Conservation (phyloP, 768 basidiomycete genomes). For the Boletales sp. region DNA sequence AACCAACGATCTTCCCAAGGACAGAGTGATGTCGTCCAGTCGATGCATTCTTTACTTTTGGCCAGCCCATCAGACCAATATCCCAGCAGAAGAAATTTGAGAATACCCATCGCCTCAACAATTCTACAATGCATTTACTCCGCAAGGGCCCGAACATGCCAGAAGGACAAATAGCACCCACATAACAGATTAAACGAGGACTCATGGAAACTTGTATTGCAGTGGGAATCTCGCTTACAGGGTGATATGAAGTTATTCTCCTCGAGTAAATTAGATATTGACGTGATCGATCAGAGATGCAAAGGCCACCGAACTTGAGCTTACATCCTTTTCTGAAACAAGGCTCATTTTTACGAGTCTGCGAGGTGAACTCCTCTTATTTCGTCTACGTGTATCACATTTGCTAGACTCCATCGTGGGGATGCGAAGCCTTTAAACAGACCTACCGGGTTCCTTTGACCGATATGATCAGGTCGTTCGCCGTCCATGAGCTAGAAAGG, state of each 20-base stretch:
- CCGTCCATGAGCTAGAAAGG: constrained; percentile 1
- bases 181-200: constrained; percentile 10
- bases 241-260: constrained; percentile 3
- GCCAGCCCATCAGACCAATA: not conserved
- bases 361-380: constrained; percentile 2
- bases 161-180: constrained; percentile 1
- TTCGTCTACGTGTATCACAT: constrained; percentile 1
- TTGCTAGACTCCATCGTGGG: not conserved
- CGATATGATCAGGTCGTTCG: constrained; percentile 15
- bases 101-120: constrained; percentile 13
- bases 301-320: constrained; percentile 7
- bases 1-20: not conserved
- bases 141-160: constrained; percentile 8
- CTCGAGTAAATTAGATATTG: not conserved
- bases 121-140: constrained; percentile 10
- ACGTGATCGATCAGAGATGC: not conserved
- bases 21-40: constrained; percentile 4
- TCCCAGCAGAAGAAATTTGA: constrained; percentile 8
- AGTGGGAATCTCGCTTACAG: constrained; percentile 14
- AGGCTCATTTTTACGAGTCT: constrained; percentile 5
- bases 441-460: constrained; percentile 10
- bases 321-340: constrained; percentile 12
- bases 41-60: not conserved
- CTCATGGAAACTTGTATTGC: constrained; percentile 7
- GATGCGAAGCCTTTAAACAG: not conserved